Conservation (phyloP, 1,284 basidiomycete species). For the Fomitopsis pinicola region DNA sequence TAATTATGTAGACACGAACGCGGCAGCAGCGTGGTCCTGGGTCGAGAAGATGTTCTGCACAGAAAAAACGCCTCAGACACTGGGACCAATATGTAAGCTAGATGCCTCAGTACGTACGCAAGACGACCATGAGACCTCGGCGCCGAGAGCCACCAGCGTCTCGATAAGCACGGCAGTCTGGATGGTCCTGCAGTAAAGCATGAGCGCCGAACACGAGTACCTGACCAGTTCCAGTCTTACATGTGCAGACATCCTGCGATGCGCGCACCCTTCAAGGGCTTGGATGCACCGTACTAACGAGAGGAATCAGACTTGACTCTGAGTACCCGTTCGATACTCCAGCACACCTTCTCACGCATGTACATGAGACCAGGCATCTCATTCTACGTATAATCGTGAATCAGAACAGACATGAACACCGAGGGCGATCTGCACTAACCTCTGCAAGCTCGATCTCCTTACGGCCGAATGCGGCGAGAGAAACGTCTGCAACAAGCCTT, state of each 20-base stretch:
- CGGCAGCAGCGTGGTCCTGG: slow-evolving; percentile 97
- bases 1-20: slow-evolving; percentile 48
- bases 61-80: slow-evolving; percentile 1
- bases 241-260: slow-evolving; percentile 98
- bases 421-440: slow-evolving; percentile 34
- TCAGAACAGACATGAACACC: background rate
- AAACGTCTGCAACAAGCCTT: slow-evolving; percentile 63
- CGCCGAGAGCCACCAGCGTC: slow-evolving; percentile 92
- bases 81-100: background rate
- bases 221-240: slow-evolving; percentile 37
- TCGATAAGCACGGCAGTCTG: slow-evolving; percentile 97
- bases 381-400: slow-evolving; percentile 42
- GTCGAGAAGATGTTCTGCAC: slow-evolving; percentile 97
- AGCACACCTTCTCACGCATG: slow-evolving; percentile 73
- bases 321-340: background rate
- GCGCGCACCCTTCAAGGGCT: slow-evolving; percentile 94
- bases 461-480: slow-evolving; percentile 94
- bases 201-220: background rate
- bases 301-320: background rate
- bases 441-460: slow-evolving; percentile 99
- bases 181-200: slow-evolving; percentile 63
- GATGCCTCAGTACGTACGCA: slow-evolving; percentile 56
- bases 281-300: slow-evolving; percentile 66
- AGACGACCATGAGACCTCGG: slow-evolving; percentile 98
- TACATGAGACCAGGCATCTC: slow-evolving; percentile 96